phyloP scores from a whole-genome alignment of 768 basidiomycete genomes.

The Suillus bovinus region DNA sequence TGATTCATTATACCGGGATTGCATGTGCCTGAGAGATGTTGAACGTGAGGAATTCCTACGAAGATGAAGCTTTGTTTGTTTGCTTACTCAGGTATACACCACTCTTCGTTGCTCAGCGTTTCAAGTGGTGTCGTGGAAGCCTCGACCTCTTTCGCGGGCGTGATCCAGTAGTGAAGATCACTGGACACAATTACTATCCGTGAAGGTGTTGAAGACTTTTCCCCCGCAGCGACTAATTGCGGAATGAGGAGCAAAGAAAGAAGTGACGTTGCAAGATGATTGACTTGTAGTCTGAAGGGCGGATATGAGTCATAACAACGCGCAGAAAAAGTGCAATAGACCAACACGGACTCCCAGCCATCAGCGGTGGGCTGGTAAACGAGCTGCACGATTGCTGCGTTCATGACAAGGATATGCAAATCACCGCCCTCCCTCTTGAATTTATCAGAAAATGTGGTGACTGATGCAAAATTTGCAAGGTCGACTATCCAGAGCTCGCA shows the following conservation, averaged over 20 bases:
- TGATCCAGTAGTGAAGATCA: slow-evolving; percentile 24
- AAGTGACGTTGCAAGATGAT: no score
- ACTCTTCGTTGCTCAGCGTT: slow-evolving; percentile 24
- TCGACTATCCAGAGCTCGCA: no score
- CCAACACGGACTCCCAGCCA: slow-evolving; percentile 49
- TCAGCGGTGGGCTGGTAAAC: slow-evolving; percentile 33
- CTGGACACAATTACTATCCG: no score
- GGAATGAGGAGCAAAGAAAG: no score
- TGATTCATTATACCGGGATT: slow-evolving; percentile 20
- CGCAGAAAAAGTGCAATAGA: neutral
- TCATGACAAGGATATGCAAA: slow-evolving; percentile 48
- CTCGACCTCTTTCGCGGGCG: slow-evolving; percentile 22
- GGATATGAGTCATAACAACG: neutral
- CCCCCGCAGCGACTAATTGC: no score
- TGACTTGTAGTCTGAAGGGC: slow-evolving; percentile 26
- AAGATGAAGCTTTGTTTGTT: no score
- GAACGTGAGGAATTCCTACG: no score
- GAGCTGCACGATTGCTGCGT: slow-evolving; percentile 33
- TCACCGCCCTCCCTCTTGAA: no score
- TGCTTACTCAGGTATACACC: slow-evolving; percentile 21
- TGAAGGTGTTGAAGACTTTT: no score
- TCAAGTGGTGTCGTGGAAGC: slow-evolving; percentile 22
- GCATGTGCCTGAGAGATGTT: slow-evolving; percentile 26
- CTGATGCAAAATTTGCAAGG: no score
- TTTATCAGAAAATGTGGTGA: no score